Conservation (phyloP, 2,329 filamentous ascomycete genomes). For the Ophiocordyceps camponoti-floridani region DNA sequence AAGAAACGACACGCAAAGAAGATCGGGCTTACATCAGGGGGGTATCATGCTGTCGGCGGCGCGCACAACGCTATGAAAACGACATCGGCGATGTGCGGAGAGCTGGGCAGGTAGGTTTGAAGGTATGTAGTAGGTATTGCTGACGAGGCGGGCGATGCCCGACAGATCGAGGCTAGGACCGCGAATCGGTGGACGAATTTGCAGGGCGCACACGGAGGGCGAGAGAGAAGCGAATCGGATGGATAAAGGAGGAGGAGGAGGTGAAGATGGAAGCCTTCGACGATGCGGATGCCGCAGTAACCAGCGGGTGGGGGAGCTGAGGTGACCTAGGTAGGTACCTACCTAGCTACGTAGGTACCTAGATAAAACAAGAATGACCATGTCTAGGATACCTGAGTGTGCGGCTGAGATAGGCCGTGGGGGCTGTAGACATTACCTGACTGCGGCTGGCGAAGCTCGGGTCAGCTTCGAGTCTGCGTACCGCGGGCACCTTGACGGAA, state of each 20-base stretch:
- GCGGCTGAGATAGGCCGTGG: no score
- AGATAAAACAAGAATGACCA: background rate
- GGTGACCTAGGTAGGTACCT: background rate
- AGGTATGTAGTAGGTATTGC: background rate
- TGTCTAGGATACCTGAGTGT: no score
- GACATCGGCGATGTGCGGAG: conserved; percentile 1
- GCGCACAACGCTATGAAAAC: conserved; percentile 2
- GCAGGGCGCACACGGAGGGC: background rate
- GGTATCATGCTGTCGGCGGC: conserved; percentile 5
- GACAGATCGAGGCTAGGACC: background rate
- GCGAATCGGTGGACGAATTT: background rate
- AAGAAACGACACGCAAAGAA: background rate
- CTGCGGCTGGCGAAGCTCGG: no score
- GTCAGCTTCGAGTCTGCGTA: no score
- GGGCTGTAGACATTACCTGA: no score
- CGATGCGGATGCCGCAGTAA: background rate
- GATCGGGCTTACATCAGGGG: conserved; percentile 2
- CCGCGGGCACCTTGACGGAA: no score
- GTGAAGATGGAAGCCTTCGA: background rate
- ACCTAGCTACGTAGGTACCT: background rate
- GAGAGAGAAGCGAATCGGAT: background rate
- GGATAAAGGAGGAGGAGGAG: background rate
- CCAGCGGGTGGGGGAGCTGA: background rate
- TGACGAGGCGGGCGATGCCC: background rate
- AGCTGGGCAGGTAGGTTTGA: background rate